Evolutionary conservation across 345 rosid species (phyloP).

Genomic region (Rubroshorea leprosula): DNA sequence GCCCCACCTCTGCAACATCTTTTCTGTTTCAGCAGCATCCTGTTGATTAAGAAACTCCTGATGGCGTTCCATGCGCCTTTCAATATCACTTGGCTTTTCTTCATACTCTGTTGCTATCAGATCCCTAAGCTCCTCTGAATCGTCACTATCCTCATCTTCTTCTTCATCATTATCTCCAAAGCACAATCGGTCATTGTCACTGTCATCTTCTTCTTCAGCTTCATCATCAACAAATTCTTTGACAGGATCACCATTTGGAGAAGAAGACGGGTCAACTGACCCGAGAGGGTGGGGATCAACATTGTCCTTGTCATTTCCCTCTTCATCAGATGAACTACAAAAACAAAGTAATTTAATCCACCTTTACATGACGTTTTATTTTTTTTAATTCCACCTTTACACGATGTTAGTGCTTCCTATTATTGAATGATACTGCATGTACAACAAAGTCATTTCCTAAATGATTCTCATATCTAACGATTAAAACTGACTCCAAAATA

Average conservation of each 20-base stretch:
- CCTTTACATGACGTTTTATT: background rate
- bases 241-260: constrained; percentile 63
- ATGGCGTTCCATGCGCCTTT: constrained; percentile 80
- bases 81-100: constrained; percentile 66
- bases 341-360: constrained; percentile 6
- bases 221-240: constrained; percentile 85
- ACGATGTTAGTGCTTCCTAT: background rate
- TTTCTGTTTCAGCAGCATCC: constrained; percentile 81
- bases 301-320: constrained; percentile 58
- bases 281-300: constrained; percentile 28
- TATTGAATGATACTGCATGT: background rate
- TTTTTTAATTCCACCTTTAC: background rate
- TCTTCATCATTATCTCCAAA: constrained; percentile 69
- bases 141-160: constrained; percentile 65
- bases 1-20: constrained; percentile 63
- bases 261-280: constrained; percentile 27
- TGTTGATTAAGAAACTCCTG: constrained; percentile 90
- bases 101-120: constrained; percentile 65
- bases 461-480: background rate
- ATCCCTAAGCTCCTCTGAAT: constrained; percentile 59
- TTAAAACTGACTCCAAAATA: too few relatives aligned
- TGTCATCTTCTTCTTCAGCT: constrained; percentile 95
- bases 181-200: constrained; percentile 68
- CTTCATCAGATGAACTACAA: constrained; percentile 52
- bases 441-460: background rate